These are phyloP conservation scores for Hemerocallis citrina DNA, from an alignment of 106 monocot species.

Conservation along the genomic window DNA sequence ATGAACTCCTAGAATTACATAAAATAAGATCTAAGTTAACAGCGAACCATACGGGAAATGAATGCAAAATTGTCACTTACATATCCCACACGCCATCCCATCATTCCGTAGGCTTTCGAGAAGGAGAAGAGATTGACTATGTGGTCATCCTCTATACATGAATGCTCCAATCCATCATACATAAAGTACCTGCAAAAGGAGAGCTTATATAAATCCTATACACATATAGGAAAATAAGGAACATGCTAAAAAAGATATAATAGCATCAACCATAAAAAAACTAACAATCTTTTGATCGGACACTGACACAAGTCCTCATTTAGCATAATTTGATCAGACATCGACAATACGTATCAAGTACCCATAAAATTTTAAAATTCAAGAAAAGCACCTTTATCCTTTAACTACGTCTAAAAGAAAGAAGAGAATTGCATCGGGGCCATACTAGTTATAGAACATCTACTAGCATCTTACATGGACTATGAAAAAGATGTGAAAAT, in stretches of 20 bases:
- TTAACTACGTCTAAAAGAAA: too few species aligned
- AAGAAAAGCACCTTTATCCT: too few species aligned
- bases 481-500: too few species aligned
- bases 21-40: not conserved
- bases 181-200: slow-evolving; percentile 74
- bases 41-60: not conserved
- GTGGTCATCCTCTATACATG: slow-evolving; percentile 81
- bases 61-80: slow-evolving; percentile 39
- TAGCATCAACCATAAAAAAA: not conserved
- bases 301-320: too few species aligned
- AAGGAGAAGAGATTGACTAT: slow-evolving; percentile 97
- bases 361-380: too few species aligned
- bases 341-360: not conserved
- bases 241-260: not conserved
- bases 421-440: too few species aligned
- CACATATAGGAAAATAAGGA: not conserved
- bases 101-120: slow-evolving; percentile 97
- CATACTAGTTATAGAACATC: too few species aligned
- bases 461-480: too few species aligned
- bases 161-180: slow-evolving; percentile 93
- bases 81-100: slow-evolving; percentile 99
- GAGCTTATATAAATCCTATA: not conserved
- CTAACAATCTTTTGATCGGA: too few species aligned
- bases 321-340: not conserved
- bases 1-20: not conserved